These are phyloP conservation scores for Neurospora sp. DNA, from an alignment of 2,329 filamentous ascomycete genomes.

Conservation along the genomic window DNA sequence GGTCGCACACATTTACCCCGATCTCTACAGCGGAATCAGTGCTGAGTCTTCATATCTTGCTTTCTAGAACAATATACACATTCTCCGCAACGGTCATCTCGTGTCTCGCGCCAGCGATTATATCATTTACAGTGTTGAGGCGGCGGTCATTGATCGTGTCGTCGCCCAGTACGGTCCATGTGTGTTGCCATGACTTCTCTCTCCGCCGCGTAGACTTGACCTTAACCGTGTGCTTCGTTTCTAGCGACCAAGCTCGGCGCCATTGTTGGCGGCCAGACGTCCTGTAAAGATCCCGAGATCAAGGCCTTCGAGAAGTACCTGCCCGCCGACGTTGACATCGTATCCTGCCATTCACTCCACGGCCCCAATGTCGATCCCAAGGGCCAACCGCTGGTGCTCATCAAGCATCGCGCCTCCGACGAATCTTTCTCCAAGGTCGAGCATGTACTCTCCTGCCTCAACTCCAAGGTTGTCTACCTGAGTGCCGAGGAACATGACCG, in stretches of 20 bases:
- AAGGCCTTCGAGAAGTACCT: slow-evolving; percentile 84
- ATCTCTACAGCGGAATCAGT: slow-evolving; percentile 21
- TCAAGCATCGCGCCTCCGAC: slow-evolving; percentile 81
- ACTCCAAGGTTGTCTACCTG: slow-evolving; percentile 79
- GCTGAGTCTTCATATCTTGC: slow-evolving; percentile 35
- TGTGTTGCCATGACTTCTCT: slow-evolving; percentile 39
- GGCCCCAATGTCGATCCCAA: slow-evolving; percentile 81
- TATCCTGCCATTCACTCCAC: slow-evolving; percentile 94
- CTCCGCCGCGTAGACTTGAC: neutral
- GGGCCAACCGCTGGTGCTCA: slow-evolving; percentile 83
- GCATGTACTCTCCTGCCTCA: slow-evolving; percentile 68
- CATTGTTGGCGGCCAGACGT: slow-evolving; percentile 95
- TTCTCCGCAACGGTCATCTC: slow-evolving; percentile 87
- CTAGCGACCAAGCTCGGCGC: slow-evolving; percentile 87
- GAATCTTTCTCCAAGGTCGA: slow-evolving; percentile 70
- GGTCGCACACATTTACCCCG: slow-evolving; percentile 24
- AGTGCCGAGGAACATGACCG: slow-evolving; percentile 83
- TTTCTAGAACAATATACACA: slow-evolving; percentile 71
- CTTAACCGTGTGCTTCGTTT: slow-evolving; percentile 10
- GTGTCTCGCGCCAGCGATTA: slow-evolving; percentile 96
- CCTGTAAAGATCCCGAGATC: slow-evolving; percentile 95
- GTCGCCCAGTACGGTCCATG: slow-evolving; percentile 86
- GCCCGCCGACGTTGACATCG: slow-evolving; percentile 79
- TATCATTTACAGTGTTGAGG: slow-evolving; percentile 98
- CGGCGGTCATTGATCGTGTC: slow-evolving; percentile 76